Percentiles rank a stretch among this genome's conserved stretches.
These are phyloP conservation scores for Yarrowia sp. DNA, from an alignment of 805 yeast genomes.

Conservation along the genomic window DNA sequence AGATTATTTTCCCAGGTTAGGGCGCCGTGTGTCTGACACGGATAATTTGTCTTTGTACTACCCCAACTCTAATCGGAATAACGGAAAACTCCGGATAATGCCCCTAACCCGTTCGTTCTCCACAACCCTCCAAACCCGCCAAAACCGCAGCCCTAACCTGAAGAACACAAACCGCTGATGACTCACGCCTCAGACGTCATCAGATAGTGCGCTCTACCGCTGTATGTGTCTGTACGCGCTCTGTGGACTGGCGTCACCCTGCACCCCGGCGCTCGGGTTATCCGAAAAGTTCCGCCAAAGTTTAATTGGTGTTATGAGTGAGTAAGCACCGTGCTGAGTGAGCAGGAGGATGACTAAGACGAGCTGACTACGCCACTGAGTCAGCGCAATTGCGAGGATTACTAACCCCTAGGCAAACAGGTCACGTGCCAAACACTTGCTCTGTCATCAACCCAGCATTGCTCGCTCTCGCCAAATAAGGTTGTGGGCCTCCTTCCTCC, in stretches of 20 bases:
- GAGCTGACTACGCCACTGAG: background rate
- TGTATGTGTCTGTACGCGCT: background rate
- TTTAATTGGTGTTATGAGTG: background rate
- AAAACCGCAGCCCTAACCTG: background rate
- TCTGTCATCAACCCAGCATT: background rate
- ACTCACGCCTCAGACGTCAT: background rate
- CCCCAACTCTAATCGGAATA: background rate
- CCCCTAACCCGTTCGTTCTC: background rate
- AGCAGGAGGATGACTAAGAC: background rate
- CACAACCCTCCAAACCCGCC: background rate
- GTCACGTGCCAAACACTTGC: background rate
- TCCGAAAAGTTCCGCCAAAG: slow-evolving; percentile 20
- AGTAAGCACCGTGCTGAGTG: background rate
- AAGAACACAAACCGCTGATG: background rate
- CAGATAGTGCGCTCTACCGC: background rate
- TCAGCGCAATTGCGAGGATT: background rate
- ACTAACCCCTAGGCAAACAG: too few relatives aligned
- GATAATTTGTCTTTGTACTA: slow-evolving; percentile 4
- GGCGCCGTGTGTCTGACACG: slow-evolving; percentile 14
- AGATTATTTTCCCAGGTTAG: background rate
- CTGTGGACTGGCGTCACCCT: slow-evolving; percentile 10
- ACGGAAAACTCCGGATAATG: slow-evolving; percentile 16
- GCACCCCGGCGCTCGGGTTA: slow-evolving; percentile 21
- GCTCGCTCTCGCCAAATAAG: background rate
- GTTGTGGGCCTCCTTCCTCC: slow-evolving; percentile 12